phyloP scores from a whole-genome alignment of 2,329 filamentous ascomycete species.

The Sporothrix schenckii region DNA sequence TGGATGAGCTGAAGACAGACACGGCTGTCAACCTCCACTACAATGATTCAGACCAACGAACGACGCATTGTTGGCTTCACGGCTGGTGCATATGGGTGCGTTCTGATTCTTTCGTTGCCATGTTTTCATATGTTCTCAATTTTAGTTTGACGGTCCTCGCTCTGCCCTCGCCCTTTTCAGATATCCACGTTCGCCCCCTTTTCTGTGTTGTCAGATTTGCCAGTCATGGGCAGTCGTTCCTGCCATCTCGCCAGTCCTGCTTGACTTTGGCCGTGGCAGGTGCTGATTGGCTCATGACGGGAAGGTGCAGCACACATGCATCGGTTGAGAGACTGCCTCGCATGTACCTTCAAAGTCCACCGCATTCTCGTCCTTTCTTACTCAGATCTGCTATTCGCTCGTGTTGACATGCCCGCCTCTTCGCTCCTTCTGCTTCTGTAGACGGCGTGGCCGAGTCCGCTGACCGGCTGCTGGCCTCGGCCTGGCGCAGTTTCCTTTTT shows the following conservation, averaged over 20 bases:
- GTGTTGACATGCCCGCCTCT: constrained; percentile 5
- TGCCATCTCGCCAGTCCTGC: not conserved
- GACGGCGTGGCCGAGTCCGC: constrained; percentile 26
- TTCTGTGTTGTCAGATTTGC: not conserved
- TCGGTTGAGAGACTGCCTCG: not conserved
- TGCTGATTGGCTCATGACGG: constrained; percentile 4
- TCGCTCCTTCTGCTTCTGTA: constrained; percentile 24
- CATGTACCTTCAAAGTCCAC: not conserved
- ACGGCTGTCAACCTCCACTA: not conserved
- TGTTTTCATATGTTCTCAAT: too few relatives aligned
- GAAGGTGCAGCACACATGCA: not conserved
- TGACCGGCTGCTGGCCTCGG: not conserved
- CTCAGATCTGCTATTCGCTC: not conserved
- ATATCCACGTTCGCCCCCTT: not conserved
- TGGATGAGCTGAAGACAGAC: constrained; percentile 16
- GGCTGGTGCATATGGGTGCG: not conserved
- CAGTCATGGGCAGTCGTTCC: not conserved
- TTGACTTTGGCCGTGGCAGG: constrained; percentile 16
- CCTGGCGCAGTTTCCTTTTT: not conserved
- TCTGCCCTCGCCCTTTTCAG: too few relatives aligned
- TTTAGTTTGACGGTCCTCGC: too few relatives aligned
- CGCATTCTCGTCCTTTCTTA: constrained; percentile 5
- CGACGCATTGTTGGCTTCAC: constrained; percentile 6
- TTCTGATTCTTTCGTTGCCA: constrained; percentile 11
- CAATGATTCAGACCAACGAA: constrained; percentile 18